Evolutionary conservation across 2,329 filamentous ascomycete species (phyloP).

Genomic region (Penicillium brevicompactum): DNA sequence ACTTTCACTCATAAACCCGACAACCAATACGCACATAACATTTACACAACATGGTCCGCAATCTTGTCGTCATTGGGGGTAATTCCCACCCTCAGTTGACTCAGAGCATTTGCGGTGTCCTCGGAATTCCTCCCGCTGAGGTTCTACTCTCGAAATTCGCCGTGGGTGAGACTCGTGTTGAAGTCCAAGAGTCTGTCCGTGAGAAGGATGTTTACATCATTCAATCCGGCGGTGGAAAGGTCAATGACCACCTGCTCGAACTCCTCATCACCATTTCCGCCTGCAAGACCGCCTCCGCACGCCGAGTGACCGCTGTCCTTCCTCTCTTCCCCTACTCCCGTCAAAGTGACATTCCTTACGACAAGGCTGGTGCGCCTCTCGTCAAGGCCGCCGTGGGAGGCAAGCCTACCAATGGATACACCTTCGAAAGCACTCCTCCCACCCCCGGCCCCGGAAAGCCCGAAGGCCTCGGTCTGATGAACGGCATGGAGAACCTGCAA

Average conservation of each 20-base stretch:
- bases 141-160: constrained; percentile 90
- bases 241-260: constrained; percentile 96
- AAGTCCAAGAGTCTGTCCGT: constrained; percentile 94
- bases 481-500: constrained; percentile 70
- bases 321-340: constrained; percentile 96
- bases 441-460: constrained; percentile 75
- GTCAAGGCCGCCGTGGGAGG: constrained; percentile 61
- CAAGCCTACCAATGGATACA: constrained; percentile 60
- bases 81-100: constrained; percentile 89
- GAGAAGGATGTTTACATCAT: constrained; percentile 99
- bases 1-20: constrained; percentile 12
- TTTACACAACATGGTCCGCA: constrained; percentile 73
- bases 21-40: constrained; percentile 8
- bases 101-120: constrained; percentile 81
- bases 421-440: constrained; percentile 87
- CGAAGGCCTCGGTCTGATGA: constrained; percentile 66
- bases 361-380: constrained; percentile 88
- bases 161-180: constrained; percentile 90
- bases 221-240: constrained; percentile 85
- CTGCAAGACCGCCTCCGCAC: constrained; percentile 91
- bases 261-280: constrained; percentile 98
- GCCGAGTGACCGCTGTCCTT: constrained; percentile 88
- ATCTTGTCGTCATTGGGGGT: constrained; percentile 90
- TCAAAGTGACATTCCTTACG: constrained; percentile 95
- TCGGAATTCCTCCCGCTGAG: constrained; percentile 82